Base-by-base conservation (phyloP, 2,329 filamentous ascomycete genomes). In the Hymenotorrendiella dingleyae region DNA sequence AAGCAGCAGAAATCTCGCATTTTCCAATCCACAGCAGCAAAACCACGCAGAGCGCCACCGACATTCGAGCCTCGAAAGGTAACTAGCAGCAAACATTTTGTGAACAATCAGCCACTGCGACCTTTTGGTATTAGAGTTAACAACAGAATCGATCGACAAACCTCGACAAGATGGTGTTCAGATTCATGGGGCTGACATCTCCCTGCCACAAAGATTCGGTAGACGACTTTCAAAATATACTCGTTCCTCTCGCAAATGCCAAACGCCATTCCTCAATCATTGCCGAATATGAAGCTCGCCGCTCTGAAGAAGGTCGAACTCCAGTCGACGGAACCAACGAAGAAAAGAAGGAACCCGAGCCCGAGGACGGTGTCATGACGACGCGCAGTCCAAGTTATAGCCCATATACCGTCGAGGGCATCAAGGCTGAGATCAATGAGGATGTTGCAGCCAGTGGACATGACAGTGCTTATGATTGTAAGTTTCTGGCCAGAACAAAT, bases 381-480 rank as follows among this genome's bases (percentile, higher is more conserved):
- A 75, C 71, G 64, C 66, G 66, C 36, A 69, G 67, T 2, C 69
- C 68, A 46, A 75, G 76, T 56, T 79, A 84, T 56, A 46, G 36
- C 43, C 52, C 54, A 4, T 50, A 51, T 36, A 87, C 81, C 29
- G 68, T 91, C 42, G 83, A 87, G 52, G 74, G 74, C 4, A 65
- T 91, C 47, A 74, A 82, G 52, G 76, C 74, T 45, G 84, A 87
- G 56, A 76, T 87, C 40, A 73, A 77, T 48, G 72, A 73, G 4
- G 78, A 81, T 44, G 38, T 53, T 30, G 38, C 38, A 3, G 38
- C 45, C 17, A 66, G 72, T 21, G 73, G 71, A n/a, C 69, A 73
- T 53, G 78, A 83, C 67, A 80, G 79, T 3, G 73, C 78, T 37
- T 91, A 91, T 67, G 86, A 91, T 64, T 76, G 86, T 88, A 71